These are phyloP conservation scores for Bolboschoenoplectus hybrid DNA, from an alignment of 202 grass and related monocot genomes.

Conservation along the genomic window DNA sequence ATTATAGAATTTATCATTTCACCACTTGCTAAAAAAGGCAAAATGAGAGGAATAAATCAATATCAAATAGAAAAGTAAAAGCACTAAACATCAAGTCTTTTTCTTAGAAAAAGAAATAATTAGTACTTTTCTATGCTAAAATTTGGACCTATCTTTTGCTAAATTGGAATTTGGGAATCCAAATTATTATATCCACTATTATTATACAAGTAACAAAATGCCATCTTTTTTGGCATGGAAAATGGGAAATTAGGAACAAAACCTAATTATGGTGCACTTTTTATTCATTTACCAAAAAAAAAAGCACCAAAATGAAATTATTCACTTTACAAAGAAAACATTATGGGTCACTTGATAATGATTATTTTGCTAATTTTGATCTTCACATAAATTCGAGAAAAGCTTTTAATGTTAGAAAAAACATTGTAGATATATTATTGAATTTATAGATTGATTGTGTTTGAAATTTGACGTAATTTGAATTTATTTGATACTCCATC, in stretches of 20 bases:
- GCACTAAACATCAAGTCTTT: not conserved
- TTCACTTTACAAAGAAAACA: not conserved
- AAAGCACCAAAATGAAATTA: not conserved
- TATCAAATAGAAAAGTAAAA: conserved; percentile 1
- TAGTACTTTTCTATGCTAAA: not conserved
- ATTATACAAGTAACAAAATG: not conserved
- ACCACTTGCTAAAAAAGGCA: not conserved
- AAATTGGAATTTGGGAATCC: not conserved
- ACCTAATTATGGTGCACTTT: not conserved
- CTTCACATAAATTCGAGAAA: too few relatives aligned
- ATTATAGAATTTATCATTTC: not conserved
- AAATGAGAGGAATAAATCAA: conserved; percentile 4
- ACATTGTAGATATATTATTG: too few relatives aligned
- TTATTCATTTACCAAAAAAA: not conserved
- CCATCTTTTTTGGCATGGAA: too few relatives aligned
- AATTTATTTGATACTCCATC: too few relatives aligned
- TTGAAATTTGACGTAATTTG: too few relatives aligned
- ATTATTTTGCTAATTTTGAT: too few relatives aligned
- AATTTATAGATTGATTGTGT: too few relatives aligned
- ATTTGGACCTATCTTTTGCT: not conserved
- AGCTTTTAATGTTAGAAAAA: too few relatives aligned
- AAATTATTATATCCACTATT: not conserved
- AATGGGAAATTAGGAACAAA: not conserved
- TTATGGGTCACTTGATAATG: too few relatives aligned
- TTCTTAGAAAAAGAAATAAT: not conserved